A percentile compares a stretch with the other conserved stretches of the same genome.
Evolutionary conservation across 768 basidiomycete species (phyloP).

Genomic region (Russula olivacea): DNA sequence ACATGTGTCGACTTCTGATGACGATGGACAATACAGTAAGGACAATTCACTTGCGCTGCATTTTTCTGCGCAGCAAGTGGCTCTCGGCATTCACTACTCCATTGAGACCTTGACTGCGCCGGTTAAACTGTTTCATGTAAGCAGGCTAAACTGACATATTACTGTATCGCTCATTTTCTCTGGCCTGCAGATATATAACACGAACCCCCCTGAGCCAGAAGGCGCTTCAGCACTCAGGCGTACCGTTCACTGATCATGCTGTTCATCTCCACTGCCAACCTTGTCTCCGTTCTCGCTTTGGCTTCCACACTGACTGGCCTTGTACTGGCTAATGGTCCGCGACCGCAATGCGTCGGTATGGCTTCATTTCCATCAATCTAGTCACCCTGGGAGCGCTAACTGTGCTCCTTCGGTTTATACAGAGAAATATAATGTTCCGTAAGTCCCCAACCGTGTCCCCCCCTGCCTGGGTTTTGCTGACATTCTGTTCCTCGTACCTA

Average conservation of each 20-base stretch:
- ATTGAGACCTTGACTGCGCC: neutral
- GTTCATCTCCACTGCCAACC: neutral
- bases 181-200: neutral
- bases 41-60: too few species aligned
- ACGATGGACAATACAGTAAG: too few species aligned
- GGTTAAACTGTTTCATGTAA: neutral
- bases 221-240: neutral
- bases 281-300: conserved; percentile 7
- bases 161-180: neutral
- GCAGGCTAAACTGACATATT: neutral
- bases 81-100: neutral
- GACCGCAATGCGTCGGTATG: conserved; percentile 6
- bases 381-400: neutral
- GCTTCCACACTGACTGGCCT: neutral
- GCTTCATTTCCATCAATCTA: neutral
- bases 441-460: neutral
- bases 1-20: too few species aligned
- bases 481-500: neutral
- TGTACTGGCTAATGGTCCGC: conserved; percentile 10
- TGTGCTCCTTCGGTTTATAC: neutral
- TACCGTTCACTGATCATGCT: neutral
- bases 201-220: neutral
- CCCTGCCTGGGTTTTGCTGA: neutral
- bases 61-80: neutral
- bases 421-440: conserved; percentile 1